A percentile compares a stretch with the other conserved stretches of the same genome.
Conservation (phyloP, 768 basidiomycete genomes). For the Cystofilobasidium bisporidii region DNA sequence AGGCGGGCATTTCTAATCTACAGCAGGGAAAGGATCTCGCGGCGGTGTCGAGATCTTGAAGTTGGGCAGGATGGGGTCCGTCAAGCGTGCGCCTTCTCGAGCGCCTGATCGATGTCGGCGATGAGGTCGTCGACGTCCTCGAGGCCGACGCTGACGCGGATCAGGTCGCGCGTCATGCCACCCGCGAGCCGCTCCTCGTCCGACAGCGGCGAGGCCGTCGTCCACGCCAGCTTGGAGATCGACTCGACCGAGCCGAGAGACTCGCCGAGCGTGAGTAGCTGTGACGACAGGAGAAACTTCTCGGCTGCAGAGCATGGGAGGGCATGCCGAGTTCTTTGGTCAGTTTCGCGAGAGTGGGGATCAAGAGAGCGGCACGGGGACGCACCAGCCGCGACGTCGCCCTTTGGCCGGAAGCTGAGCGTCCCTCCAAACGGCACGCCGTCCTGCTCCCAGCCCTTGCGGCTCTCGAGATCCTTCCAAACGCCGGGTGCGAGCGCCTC, state of each 20-base stretch:
- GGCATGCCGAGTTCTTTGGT: no score
- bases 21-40: no score
- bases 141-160: conserved; percentile 78
- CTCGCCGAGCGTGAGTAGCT: conserved; percentile 63
- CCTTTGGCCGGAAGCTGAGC: conserved; percentile 58
- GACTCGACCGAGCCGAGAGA: conserved; percentile 86
- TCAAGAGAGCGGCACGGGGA: conserved; percentile 49
- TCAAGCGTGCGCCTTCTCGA: conserved; percentile 56
- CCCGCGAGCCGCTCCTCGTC: conserved; percentile 31
- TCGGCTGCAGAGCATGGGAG: conserved; percentile 2
- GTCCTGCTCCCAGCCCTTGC: conserved; percentile 34
- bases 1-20: no score
- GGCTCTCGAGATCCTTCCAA: conserved; percentile 36
- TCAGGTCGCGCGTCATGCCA: conserved; percentile 42
- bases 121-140: conserved; percentile 80
- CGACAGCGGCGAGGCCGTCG: conserved; percentile 62
- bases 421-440: conserved; percentile 89
- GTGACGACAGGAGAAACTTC: conserved; percentile 49
- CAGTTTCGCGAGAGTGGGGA: no score
- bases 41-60: no score
- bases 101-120: conserved; percentile 57
- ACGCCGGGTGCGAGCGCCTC: conserved; percentile 57
- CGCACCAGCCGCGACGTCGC: conserved; percentile 43
- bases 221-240: conserved; percentile 76
- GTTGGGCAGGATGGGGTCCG: no score